Evolutionary conservation across 2,329 filamentous ascomycete species (phyloP).

Genomic region (Xylariaceae sp.): DNA sequence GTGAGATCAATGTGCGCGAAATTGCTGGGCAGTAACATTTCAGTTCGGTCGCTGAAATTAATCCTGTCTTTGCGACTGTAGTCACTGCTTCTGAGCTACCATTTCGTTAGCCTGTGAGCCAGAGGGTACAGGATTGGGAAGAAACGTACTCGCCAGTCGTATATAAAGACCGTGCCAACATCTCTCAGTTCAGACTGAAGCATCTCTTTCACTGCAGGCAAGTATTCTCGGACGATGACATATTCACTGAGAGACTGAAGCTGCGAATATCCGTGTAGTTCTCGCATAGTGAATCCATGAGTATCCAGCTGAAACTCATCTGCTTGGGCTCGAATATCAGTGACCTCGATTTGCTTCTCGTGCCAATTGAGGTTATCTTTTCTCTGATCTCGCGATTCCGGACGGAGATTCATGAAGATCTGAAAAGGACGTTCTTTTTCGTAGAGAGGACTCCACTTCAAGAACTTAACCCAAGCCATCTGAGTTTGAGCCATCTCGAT

Average conservation of each 20-base stretch:
- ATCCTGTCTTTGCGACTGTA: background rate
- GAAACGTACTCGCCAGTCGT: conserved; percentile 7
- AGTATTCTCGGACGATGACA: conserved; percentile 4
- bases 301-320: conserved; percentile 9
- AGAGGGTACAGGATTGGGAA: background rate
- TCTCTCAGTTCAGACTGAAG: conserved; percentile 2
- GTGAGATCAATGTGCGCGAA: conserved; percentile 5
- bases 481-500: background rate
- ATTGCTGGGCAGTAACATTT: conserved; percentile 4
- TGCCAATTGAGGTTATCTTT: conserved; percentile 7
- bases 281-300: conserved; percentile 3
- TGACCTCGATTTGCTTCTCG: conserved; percentile 2
- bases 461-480: conserved; percentile 2
- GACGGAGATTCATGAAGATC: conserved; percentile 9
- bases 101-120: conserved; percentile 3
- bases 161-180: conserved; percentile 7
- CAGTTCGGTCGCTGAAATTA: conserved; percentile 7
- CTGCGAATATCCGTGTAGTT: conserved; percentile 2
- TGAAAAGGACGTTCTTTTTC: conserved; percentile 11
- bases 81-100: conserved; percentile 2
- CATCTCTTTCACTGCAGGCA: conserved; percentile 8
- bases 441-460: conserved; percentile 10
- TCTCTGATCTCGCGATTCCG: conserved; percentile 5
- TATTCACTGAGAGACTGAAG: conserved; percentile 1
- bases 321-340: conserved; percentile 1